Conservation (phyloP, 2,329 filamentous ascomycete species). For the Aspergillus amoenus region DNA sequence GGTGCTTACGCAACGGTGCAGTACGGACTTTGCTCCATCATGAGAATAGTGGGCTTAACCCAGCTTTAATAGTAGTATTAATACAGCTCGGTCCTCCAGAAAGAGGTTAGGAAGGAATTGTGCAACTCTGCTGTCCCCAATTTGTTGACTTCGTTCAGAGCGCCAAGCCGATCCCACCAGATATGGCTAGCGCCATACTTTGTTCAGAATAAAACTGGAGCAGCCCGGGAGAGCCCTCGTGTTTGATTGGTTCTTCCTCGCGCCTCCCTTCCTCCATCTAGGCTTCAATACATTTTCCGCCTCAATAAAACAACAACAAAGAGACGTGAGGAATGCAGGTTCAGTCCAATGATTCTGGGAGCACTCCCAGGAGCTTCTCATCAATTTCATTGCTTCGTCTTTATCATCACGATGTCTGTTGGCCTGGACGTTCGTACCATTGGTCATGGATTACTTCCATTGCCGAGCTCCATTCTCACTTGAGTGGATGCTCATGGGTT, state of each 20-base stretch:
- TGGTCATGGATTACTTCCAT: neutral
- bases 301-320: neutral
- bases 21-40: no score
- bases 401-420: neutral
- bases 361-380: no score
- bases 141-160: neutral
- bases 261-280: conserved; percentile 4
- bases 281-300: conserved; percentile 3
- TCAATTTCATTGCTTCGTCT: neutral
- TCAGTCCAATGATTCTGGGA: no score
- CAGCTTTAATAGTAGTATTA: no score
- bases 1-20: no score
- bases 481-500: neutral
- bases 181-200: neutral
- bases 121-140: neutral
- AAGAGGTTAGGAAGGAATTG: no score
- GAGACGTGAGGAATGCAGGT: neutral
- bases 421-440: neutral
- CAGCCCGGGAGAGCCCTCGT: no score
- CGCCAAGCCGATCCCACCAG: neutral
- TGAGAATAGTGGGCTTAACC: no score
- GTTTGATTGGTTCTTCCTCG: neutral
- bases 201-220: neutral
- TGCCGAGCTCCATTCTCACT: neutral
- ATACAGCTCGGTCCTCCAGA: no score